Evolutionary conservation across 768 basidiomycete species (phyloP).

Genomic region (Amanita rubescens): DNA sequence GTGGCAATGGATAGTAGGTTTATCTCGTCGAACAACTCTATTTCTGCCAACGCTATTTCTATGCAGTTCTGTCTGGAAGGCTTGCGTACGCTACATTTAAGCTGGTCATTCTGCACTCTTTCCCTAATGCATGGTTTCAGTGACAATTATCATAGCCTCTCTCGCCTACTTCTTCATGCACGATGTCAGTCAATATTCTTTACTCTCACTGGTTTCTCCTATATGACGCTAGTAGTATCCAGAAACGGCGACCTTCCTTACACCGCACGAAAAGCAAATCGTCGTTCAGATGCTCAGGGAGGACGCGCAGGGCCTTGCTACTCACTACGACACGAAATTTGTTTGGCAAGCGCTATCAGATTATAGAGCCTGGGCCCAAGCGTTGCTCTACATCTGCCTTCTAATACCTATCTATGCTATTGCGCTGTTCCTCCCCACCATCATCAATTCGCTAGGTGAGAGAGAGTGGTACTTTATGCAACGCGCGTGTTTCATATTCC

Average conservation of each 20-base stretch:
- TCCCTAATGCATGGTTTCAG: neutral
- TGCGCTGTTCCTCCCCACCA: slow-evolving; percentile 44
- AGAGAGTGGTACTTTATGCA: neutral
- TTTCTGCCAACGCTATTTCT: neutral
- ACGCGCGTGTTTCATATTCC: neutral
- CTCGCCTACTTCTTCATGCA: slow-evolving; percentile 46
- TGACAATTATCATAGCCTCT: slow-evolving; percentile 33
- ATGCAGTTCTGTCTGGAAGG: slow-evolving; percentile 42
- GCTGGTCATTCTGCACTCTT: neutral
- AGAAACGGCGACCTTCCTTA: slow-evolving; percentile 50
- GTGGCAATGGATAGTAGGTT: slow-evolving; percentile 44
- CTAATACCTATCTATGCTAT: slow-evolving; percentile 37
- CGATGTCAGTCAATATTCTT: slow-evolving; percentile 30
- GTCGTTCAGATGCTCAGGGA: slow-evolving; percentile 35
- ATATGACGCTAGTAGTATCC: slow-evolving; percentile 33
- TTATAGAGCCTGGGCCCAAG: slow-evolving; percentile 35
- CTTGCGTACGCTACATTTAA: slow-evolving; percentile 16
- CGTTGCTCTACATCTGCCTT: slow-evolving; percentile 35
- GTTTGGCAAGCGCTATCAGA: slow-evolving; percentile 42
- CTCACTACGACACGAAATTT: slow-evolving; percentile 36
- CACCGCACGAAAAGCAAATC: slow-evolving; percentile 31
- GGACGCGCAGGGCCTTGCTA: slow-evolving; percentile 37
- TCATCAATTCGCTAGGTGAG: slow-evolving; percentile 35
- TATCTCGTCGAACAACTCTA: neutral
- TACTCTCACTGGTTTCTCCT: neutral